A percentile compares a stretch with the other conserved stretches of the same genome.
phyloP scores from a whole-genome alignment of 73 alveolate genomes.

The Stentor coeruleus region DNA sequence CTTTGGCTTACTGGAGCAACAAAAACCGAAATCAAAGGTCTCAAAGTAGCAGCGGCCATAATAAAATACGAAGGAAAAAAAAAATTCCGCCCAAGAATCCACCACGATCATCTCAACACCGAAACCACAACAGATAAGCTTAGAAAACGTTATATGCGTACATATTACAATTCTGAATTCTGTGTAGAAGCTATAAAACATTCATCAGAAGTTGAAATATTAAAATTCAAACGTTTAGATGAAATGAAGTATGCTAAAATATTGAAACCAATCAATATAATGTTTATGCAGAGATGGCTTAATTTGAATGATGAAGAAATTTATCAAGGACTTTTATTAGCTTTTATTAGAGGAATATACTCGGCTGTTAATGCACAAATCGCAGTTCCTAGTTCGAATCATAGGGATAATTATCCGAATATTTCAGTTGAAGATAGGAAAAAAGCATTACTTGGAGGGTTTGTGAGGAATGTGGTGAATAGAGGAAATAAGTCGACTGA shows the following conservation, averaged over 20 bases:
- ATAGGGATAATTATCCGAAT: neutral
- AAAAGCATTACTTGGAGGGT: neutral
- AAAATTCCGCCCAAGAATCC: slow-evolving; percentile 14
- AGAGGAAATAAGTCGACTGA: neutral
- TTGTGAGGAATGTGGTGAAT: neutral
- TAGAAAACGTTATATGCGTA: neutral
- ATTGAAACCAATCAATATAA: neutral
- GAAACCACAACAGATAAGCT: neutral
- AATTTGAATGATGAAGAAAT: neutral
- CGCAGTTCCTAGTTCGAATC: slow-evolving; percentile 2
- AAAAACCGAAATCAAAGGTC: slow-evolving; percentile 21
- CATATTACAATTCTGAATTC: neutral
- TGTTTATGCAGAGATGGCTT: neutral
- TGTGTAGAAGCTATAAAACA: neutral
- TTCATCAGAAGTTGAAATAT: neutral
- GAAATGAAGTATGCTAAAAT: neutral
- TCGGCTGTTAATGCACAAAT: neutral
- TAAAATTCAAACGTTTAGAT: neutral
- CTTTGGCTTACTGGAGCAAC: too few relatives aligned
- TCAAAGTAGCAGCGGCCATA: neutral
- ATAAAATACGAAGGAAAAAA: neutral
- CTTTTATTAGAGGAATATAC: neutral
- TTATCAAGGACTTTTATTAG: neutral
- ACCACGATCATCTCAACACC: neutral
- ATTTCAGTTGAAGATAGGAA: neutral